Evolutionary conservation across 306 rosid genomes (phyloP), one percentile per base, ranked within the genome.

Genomic region (Ormosia semicastrata): DNA sequence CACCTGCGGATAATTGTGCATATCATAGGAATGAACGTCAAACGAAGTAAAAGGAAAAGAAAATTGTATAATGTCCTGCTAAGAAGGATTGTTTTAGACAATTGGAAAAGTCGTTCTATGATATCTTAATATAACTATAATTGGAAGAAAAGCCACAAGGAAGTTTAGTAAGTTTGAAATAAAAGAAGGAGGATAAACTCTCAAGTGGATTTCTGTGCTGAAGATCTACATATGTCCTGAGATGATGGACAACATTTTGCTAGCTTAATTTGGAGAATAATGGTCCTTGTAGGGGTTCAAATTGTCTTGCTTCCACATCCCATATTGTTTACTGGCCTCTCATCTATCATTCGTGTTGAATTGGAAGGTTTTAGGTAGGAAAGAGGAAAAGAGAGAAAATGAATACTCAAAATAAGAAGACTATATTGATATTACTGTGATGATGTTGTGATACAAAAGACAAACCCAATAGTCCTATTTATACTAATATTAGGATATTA

Each of bases 1-100:
- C 47, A 73, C 81, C 64, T 59, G 46, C 52, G 50, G 54, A 73
- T 72, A 34, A 32, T 64, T 79, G 44, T 79, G 69, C 15, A 14
- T 82, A 56, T 57, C 44, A 36, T 60, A 50, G 63, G n/a, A 32
- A 54, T 43, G 34, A 41, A 41, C 53, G 14, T 73, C 12, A 44
- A 37, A 36, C 67, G 34, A 58, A 65, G 67, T 37, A 57, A 73
- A 46, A 52, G 66, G 49, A 43, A 80, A 63, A 60, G 30, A 36
- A 63, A 63, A 44, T 9, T 47, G 11, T 29, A 39, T 59, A 59
- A 15, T 68, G 8, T 37, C 39, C 18, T 63, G 72, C n/a, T 39
- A 43, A 59, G 62, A 75, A 58, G 54, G 71, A 53, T 74, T 66
- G 32, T 52, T 76, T 52, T 77, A 8, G 77, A n/a, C 52, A 33